Base-by-base conservation (phyloP, 805 yeast genomes). In the Metschnikowia lochheadii region DNA sequence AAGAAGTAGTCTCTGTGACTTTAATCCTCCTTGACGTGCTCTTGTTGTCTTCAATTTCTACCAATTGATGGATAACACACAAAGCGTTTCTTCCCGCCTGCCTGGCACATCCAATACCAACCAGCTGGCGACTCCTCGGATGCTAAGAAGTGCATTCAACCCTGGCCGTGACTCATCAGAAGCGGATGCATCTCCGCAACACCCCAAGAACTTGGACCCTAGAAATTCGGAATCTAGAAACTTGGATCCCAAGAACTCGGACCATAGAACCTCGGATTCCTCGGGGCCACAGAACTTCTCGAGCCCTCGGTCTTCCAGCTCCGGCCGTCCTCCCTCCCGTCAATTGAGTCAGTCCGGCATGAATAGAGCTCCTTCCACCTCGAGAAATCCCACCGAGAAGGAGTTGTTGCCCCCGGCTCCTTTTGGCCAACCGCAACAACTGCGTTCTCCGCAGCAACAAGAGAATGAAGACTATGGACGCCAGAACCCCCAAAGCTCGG, bases 111-210 rank as follows among this genome's bases (percentile, higher is more conserved):
- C 44, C 11, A 37, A 29, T 14, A 33, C 53, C 31, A 47, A 47
- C 26, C 75, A 67, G 14, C 87, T 86, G 2, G 88, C 88, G 1
- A 83, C 89, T 1, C 87, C 88, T 7, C 68, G 88, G 57, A 84
- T 84, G 88, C 66, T 83, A 44, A 73, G 86, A 57, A 81, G 80
- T 58, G 78, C 79, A 32, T 51, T 54, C 36, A 49, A 50, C 40
- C 46, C 56, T 10, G 46, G 48, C 39, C 49, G 46, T n/a, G 34
- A 44, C 29, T 40, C 47, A 6, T 14, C 48, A 0, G 56, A 53
- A 23, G 41, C 47, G 33, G 44, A 32, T 26, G 17, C 45, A 32
- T 44, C 36, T 15, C 32, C 15, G 48, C 53, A 40, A n/a, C 38
- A 38, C 6, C 41, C 36, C 36, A 50, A 31, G n/a, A n/a, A 15